Percentiles rank a stretch among this genome's conserved stretches.
phyloP scores from a whole-genome alignment of 768 basidiomycete genomes.

The Psilocybe cubensis region DNA sequence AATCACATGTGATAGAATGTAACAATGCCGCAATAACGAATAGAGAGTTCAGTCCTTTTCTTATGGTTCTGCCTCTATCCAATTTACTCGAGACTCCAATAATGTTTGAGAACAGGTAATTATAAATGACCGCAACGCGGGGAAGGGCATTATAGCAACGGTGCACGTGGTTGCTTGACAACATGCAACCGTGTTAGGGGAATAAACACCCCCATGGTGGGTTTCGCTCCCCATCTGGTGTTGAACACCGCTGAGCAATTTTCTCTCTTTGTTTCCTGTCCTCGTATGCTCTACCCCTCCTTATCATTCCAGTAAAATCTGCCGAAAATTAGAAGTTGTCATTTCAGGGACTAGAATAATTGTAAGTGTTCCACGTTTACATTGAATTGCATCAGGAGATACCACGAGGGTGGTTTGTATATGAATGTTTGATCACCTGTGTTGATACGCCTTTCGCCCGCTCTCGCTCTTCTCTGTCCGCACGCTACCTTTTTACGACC shows the following conservation, averaged over 20 bases:
- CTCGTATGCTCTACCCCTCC: conserved; percentile 3
- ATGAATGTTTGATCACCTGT: conserved; percentile 23
- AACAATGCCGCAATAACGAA: no score
- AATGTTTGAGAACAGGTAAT: not conserved
- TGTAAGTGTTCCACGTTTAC: conserved; percentile 11
- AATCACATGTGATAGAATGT: no score
- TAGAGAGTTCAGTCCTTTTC: no score
- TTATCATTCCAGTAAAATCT: not conserved
- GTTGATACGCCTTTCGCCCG: conserved; percentile 13
- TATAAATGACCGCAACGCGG: not conserved
- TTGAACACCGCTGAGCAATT: conserved; percentile 7
- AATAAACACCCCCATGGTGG: not conserved
- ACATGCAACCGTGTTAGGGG: not conserved
- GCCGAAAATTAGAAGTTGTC: not conserved
- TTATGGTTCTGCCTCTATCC: no score
- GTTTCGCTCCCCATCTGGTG: conserved; percentile 1
- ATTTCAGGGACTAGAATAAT: not conserved
- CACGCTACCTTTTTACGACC: conserved; percentile 11
- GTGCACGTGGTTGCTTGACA: conserved; percentile 2
- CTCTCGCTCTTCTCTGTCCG: conserved; percentile 4
- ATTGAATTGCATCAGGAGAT: conserved; percentile 6
- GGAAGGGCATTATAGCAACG: not conserved
- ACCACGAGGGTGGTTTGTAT: conserved; percentile 18
- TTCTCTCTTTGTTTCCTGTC: not conserved
- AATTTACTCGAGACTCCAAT: no score